Base-by-base conservation (phyloP, 2,329 filamentous ascomycete species). In the Alternaria sp. region DNA sequence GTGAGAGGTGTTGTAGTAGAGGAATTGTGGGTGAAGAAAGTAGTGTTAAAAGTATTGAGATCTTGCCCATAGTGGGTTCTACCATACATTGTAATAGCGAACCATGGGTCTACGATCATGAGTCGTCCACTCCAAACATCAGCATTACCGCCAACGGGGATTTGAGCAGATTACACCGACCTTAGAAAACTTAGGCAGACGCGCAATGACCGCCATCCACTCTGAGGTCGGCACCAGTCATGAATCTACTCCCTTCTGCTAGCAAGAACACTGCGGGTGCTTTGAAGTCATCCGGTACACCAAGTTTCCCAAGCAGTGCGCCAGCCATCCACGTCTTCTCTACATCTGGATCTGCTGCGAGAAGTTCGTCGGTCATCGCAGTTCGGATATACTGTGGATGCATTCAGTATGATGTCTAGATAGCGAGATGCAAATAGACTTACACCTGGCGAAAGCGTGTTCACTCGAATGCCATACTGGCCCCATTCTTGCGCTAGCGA, bases 161-260 rank as follows among this genome's bases (percentile, higher is more conserved):
- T 23, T n/a, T 36, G 15, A 36, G 17, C 28, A 32, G 19, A 15
- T 19, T 51, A 32, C 6, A 7, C 19, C 32, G 9, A 9, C 21
- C 6, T 32, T 6, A 13, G 0, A 25, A 11, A 13, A 43, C 10
- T 56, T 53, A 71, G 19, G 77, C 77, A 30, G 77, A 83, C 9
- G 83, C 82, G 32, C 81, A 83, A 73, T 93, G 90, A 0, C 91
- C 91, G 11, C 91, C 91, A 73, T 93, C 91, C 52, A 93, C 89
- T 30, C 90, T 81, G 74, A 93, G 75, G 68, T 91, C 89, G 32
- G 87, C 85, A 1, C 88, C 89, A 0, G 90, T 91, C 88, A 92
- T 91, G 74, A 90, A 91, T 62, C 86, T 87, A 76, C 88, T 90
- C 3, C 89, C 89, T 71, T 90, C 87, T 69, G 87, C 89, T 21